Base-by-base conservation (phyloP, 805 yeast genomes). In the Suhomyces pyralidae region DNA sequence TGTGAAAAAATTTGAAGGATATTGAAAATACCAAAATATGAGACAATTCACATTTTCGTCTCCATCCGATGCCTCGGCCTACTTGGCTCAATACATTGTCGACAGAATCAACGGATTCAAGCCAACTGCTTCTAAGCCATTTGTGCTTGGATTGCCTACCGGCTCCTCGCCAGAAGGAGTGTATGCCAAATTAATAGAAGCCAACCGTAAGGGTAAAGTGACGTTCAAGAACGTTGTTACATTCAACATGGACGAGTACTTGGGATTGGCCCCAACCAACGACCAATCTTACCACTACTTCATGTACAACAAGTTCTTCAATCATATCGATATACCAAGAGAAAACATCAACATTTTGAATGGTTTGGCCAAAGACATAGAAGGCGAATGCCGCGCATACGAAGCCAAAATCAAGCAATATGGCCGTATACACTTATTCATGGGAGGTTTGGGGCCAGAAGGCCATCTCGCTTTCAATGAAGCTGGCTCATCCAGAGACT, bases 381-480 rank as follows among this genome's bases (percentile, higher is more conserved):
- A 74, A 45, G 59, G 50, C 15, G 85, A 81, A 64, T 82, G 86
- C 59, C 57, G 59, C 4, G 56, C 60, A 0, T 82, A 82, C 63
- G 85, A 81, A 63, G 69, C 62, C 26, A 73, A 77, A 56, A 81
- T 82, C 61, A 70, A 69, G 55, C 57, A 60, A 32, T 75, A 69
- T 55, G 85, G 84, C 14, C 71, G 79, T 40, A 80, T 82, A 54
- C 73, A 82, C 59, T 66, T 82, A 50, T 82, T 81, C 58, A 60
- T 82, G 59, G 85, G 85, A 5, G 86, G 85, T 1, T 68, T 82
- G 59, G 85, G 86, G 1, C 81, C 83, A 14, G 82, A 82, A 59
- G 86, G 85, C 28, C 85, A 82, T 62, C 69, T 82, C 58, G 85
- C 86, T 1, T 82, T 82, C 60, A 82, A 82, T 65, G 85, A 82